Percentiles rank a stretch among this genome's conserved stretches.
These are phyloP conservation scores for Flaveria sonorensis DNA, from an alignment of 129 eudicot genomes.

Conservation along the genomic window DNA sequence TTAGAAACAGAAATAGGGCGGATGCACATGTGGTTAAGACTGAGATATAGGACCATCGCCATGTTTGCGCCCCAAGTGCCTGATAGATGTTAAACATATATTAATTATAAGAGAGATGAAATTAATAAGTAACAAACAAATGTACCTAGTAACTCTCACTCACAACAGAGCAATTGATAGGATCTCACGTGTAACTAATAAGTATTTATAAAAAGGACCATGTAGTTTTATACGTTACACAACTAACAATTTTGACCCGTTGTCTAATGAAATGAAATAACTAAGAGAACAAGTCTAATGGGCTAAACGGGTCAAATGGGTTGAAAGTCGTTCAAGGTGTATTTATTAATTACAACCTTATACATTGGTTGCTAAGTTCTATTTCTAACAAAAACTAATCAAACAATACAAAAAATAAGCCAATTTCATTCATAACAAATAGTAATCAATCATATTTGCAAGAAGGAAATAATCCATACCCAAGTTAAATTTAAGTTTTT, in stretches of 20 bases:
- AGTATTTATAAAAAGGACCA: background rate
- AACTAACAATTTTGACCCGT: background rate
- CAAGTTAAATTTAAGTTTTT: background rate
- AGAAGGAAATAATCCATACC: background rate
- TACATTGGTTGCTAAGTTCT: background rate
- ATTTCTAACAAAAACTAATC: background rate
- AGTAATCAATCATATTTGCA: background rate
- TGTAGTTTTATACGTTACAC: background rate
- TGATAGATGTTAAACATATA: slow-evolving; percentile 29
- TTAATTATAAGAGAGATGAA: background rate
- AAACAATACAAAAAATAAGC: background rate
- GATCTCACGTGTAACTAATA: no score
- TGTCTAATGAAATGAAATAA: background rate
- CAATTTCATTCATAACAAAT: background rate
- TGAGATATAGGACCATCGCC: slow-evolving; percentile 39
- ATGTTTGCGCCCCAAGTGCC: slow-evolving; percentile 45
- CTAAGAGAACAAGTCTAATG: background rate
- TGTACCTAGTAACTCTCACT: no score
- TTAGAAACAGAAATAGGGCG: slow-evolving; percentile 39
- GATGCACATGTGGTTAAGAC: slow-evolving; percentile 46
- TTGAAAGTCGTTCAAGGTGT: background rate
- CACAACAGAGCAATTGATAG: no score
- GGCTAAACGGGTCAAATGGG: background rate
- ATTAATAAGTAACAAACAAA: background rate
- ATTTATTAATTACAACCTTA: background rate